Percentiles rank a stretch among this genome's conserved stretches.
These are phyloP conservation scores for Tremellales sp. DNA, from an alignment of 1,284 basidiomycete genomes.

Conservation along the genomic window DNA sequence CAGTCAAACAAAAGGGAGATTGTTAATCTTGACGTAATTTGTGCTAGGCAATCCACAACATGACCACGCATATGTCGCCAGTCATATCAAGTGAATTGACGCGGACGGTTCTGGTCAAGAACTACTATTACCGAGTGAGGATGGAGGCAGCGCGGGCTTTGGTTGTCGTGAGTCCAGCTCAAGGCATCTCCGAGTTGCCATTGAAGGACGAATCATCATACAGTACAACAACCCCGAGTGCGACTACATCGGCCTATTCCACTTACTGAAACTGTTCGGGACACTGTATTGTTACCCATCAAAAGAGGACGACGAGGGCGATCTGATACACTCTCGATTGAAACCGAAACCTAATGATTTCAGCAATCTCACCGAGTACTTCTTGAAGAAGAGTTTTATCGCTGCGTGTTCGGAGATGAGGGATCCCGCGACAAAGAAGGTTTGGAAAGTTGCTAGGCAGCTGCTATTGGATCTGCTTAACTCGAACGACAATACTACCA, in stretches of 20 bases:
- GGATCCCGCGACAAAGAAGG: slow-evolving; percentile 22
- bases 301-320: slow-evolving; percentile 68
- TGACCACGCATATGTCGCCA: slow-evolving; percentile 74
- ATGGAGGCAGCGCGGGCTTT: slow-evolving; percentile 89
- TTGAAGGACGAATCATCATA: slow-evolving; percentile 3
- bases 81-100: slow-evolving; percentile 89
- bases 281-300: slow-evolving; percentile 88
- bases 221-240: slow-evolving; percentile 39
- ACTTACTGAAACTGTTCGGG: slow-evolving; percentile 88
- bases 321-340: slow-evolving; percentile 77
- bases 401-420: slow-evolving; percentile 24
- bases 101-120: slow-evolving; percentile 87
- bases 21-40: background rate
- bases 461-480: slow-evolving; percentile 86
- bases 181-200: too few relatives aligned
- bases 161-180: slow-evolving; percentile 61
- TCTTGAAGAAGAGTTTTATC: slow-evolving; percentile 68
- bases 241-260: slow-evolving; percentile 75
- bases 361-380: slow-evolving; percentile 85
- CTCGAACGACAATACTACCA: slow-evolving; percentile 93
- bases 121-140: slow-evolving; percentile 96
- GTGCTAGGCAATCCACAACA: slow-evolving; percentile 76
- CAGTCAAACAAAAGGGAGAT: slow-evolving; percentile 6
- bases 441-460: slow-evolving; percentile 79
- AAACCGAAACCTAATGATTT: slow-evolving; percentile 93